phyloP scores from a whole-genome alignment of 139 green algal genomes.

The Chlamydomonas sp. region DNA sequence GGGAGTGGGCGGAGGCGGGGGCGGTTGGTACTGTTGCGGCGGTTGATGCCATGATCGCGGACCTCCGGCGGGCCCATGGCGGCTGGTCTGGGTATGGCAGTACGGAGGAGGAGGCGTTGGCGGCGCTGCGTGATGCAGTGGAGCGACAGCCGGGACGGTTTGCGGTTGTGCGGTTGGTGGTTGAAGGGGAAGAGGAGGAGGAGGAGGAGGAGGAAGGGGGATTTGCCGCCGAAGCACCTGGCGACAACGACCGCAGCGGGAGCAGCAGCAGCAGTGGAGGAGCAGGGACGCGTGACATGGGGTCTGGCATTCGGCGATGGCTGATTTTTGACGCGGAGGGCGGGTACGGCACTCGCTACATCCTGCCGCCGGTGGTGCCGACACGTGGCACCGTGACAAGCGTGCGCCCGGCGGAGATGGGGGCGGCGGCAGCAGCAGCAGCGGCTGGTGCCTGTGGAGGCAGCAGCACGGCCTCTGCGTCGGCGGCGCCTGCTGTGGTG shows the following conservation, averaged over 20 bases:
- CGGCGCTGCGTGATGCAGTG: background rate
- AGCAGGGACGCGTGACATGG: background rate
- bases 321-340: background rate
- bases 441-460: background rate
- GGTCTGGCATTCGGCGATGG: background rate
- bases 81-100: no score
- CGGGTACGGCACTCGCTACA: slow-evolving; percentile 12
- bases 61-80: no score
- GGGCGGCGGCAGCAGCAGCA: background rate
- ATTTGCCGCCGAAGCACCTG: background rate
- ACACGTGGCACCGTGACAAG: no score
- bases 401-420: background rate
- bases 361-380: background rate
- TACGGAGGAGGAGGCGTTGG: background rate
- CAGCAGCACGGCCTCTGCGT: background rate
- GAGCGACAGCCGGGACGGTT: slow-evolving; percentile 11
- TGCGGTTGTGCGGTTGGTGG: background rate
- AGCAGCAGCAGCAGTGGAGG: background rate
- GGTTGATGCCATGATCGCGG: no score
- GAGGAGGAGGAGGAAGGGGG: background rate
- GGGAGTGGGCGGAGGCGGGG: background rate
- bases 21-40: background rate
- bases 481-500: background rate
- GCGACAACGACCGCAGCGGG: background rate
- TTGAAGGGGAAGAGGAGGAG: background rate